Evolutionary conservation across 73 alveolate species (phyloP).

Genomic region (Diophrys sp.): DNA sequence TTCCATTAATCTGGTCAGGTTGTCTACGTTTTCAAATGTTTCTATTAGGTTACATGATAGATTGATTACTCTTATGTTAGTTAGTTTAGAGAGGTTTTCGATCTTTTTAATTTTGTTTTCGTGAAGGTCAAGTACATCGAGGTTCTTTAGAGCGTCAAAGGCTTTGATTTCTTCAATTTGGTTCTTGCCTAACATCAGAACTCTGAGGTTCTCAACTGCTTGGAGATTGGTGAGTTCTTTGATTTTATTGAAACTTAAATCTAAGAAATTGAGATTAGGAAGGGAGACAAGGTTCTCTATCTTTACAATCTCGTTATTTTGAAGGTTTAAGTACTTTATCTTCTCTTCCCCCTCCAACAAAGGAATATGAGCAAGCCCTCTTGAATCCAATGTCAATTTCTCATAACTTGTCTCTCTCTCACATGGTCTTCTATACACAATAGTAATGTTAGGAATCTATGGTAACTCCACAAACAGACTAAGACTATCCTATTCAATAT

Average conservation of each 20-base stretch:
- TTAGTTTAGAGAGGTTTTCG: constrained; percentile 52
- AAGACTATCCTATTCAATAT: constrained; percentile 65
- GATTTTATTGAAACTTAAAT: constrained; percentile 63
- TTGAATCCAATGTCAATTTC: constrained; percentile 51
- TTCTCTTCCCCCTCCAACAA: constrained; percentile 85
- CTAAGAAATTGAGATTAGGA: constrained; percentile 66
- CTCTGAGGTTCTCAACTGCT: constrained; percentile 66
- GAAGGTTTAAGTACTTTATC: constrained; percentile 63
- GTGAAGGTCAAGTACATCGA: constrained; percentile 76
- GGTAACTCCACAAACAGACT: constrained; percentile 78
- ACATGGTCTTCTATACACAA: constrained; percentile 67
- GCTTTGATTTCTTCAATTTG: constrained; percentile 56
- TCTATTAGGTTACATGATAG: constrained; percentile 64
- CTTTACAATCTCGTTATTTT: constrained; percentile 62
- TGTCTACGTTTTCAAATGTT: constrained; percentile 54
- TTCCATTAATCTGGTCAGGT: constrained; percentile 67
- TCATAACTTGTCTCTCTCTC: constrained; percentile 48
- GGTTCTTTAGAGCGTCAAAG: constrained; percentile 50
- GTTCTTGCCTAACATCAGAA: constrained; percentile 63
- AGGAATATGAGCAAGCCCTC: constrained; percentile 69
- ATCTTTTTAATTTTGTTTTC: constrained; percentile 64
- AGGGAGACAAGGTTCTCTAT: constrained; percentile 74
- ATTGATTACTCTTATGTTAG: constrained; percentile 60
- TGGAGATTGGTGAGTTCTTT: constrained; percentile 67
- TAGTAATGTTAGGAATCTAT: constrained; percentile 72